These are phyloP conservation scores for Rhynchospora pubera DNA, from an alignment of 176 grass and related monocot species.

Conservation along the genomic window DNA sequence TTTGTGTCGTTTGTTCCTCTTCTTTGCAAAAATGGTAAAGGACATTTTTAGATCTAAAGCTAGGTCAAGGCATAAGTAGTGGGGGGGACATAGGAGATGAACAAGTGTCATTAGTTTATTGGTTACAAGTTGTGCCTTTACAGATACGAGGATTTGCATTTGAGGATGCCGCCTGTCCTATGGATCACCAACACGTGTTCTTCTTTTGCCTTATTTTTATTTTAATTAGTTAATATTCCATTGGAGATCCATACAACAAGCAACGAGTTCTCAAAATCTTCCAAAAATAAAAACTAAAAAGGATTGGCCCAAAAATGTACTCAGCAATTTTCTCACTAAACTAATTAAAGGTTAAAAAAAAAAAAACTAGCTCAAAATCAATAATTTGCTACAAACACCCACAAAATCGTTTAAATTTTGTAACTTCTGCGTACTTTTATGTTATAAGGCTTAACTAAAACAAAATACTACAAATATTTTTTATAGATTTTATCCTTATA, in stretches of 20 bases:
- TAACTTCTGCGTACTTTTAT: too few relatives aligned
- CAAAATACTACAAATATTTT: too few relatives aligned
- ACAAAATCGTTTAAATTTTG: too few relatives aligned
- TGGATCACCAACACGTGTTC: conserved; percentile 23
- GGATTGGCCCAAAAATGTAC: too few relatives aligned
- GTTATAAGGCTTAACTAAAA: too few relatives aligned
- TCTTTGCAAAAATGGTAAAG: conserved; percentile 13
- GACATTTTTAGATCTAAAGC: conserved; percentile 18
- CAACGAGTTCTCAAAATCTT: too few relatives aligned
- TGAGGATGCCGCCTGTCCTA: neutral
- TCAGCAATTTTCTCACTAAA: too few relatives aligned
- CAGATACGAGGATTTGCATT: conserved; percentile 3
- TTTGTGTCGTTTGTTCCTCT: neutral
- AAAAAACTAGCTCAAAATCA: neutral
- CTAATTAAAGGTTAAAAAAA: neutral
- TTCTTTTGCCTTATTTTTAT: conserved; percentile 14
- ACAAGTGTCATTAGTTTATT: neutral
- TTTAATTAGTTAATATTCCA: neutral
- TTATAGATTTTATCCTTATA: too few relatives aligned
- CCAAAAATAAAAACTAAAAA: too few relatives aligned
- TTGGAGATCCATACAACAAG: too few relatives aligned
- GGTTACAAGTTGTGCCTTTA: neutral
- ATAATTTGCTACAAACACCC: neutral
- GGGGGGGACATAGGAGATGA: neutral
- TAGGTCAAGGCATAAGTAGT: conserved; percentile 11